These are phyloP conservation scores for Aspergillus ochraceus DNA, from an alignment of 2,329 filamentous ascomycete genomes.

Conservation along the genomic window DNA sequence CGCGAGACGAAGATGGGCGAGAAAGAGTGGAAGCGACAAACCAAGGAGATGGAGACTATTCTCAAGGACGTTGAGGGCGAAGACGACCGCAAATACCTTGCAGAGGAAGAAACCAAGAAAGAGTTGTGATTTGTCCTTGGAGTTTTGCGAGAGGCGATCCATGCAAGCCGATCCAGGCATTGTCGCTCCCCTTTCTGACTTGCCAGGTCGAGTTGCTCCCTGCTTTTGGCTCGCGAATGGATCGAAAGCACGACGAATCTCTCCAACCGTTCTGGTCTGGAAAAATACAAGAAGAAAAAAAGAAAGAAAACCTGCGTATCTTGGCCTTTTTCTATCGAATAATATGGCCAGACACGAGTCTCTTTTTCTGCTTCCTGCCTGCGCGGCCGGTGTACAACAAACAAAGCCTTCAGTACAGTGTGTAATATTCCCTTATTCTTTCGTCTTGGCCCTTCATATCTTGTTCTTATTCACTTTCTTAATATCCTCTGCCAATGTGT, in stretches of 20 bases:
- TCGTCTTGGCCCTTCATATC: background rate
- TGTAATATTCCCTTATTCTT: background rate
- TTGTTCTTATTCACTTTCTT: background rate
- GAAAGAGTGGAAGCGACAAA: slow-evolving; percentile 76
- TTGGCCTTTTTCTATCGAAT: background rate
- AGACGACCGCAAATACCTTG: slow-evolving; percentile 47
- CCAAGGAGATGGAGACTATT: slow-evolving; percentile 72
- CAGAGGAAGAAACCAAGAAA: slow-evolving; percentile 38
- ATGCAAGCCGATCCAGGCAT: background rate
- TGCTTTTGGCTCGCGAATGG: no score
- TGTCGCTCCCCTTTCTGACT: no score
- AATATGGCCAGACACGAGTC: background rate
- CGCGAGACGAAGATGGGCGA: slow-evolving; percentile 83
- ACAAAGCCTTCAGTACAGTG: background rate
- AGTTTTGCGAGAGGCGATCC: background rate
- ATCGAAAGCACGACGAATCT: no score
- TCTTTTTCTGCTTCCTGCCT: background rate
- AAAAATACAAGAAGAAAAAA: background rate
- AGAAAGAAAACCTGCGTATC: background rate
- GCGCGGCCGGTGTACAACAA: background rate
- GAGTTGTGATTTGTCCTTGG: slow-evolving; percentile 26
- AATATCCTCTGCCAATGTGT: background rate
- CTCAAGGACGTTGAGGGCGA: slow-evolving; percentile 70
- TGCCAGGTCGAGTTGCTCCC: no score
- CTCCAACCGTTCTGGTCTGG: no score